Base-by-base conservation (phyloP, 805 yeast genomes). In the Candida manassasensis region DNA sequence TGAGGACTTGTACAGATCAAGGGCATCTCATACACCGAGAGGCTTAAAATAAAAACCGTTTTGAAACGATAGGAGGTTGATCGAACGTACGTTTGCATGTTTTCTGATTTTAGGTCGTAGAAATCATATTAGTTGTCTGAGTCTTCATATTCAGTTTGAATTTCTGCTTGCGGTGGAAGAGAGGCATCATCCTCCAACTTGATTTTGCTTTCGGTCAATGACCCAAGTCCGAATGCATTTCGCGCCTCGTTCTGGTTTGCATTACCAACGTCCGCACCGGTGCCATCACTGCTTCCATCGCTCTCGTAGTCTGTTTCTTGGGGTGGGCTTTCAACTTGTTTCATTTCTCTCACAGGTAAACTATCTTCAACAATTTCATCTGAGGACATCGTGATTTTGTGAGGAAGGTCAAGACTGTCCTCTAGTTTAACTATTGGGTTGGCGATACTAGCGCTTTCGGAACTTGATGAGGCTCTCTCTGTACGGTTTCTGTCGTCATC, bases 311-410 rank as follows among this genome's bases (percentile, higher is more conserved):
- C 36, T 8, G 31, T 27, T 13, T 21, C 31, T n/a, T 27, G 19
- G 9, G 14, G 21, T 14, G 19, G 31, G 8, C 14, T 16, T 17
- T 25, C 14, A 24, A 12, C 22, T 17, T 29, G 14, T 12, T 17
- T n/a, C 6, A 10, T 8, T n/a, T 29, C 19, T 28, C 35, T 19
- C 6, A 21, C 33, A 19, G 32, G 28, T 12, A 40, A 19, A 27
- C 43, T 40, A 29, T 40, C 43, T 18, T 37, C 43, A 29, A 40
- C 26, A 7, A 40, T 16, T 25, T 34, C 35, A 29, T 35, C 33
- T 10, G 37, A 30, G 7, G 34, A 29, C 7, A 12, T 12, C 4
- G 19, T 14, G 18, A 6, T 27, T n/a, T 13, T n/a, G n/a, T n/a
- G n/a, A n/a, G n/a, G n/a, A n/a, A n/a, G n/a, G n/a, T n/a, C n/a